Evolutionary conservation across 495 filamentous ascomycete genomes (phyloP), one percentile per base, ranked within the genome.

Genomic region (Oleoguttula mirabilis): DNA sequence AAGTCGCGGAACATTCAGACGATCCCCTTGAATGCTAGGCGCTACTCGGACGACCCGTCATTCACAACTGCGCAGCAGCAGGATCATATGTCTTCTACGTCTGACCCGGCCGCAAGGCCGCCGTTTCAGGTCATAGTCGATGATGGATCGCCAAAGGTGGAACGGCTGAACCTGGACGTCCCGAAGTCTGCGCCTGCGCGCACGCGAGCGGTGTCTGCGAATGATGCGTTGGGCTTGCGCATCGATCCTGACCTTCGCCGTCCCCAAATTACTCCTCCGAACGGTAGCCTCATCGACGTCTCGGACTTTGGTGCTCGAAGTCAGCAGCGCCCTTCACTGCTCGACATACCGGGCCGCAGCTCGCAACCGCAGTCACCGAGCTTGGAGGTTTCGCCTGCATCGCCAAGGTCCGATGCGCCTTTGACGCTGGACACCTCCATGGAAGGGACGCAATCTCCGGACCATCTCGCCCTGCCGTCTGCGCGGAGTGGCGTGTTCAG

Each of bases 1-100:
- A 84, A 77, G 51, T 79, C 79, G 22, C 73, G 80, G 51, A 88
- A 82, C 46, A 72, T 80, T 37, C 72, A 77, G 36, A 66, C 79
- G 25, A 65, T 73, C 15, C 75, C 76, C 10, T 76, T 93, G 24
- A 70, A 79, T 48, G 59, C 75, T 12, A 72, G 82, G 36, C 71
- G 80, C 40, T 83, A 83, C 57, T 85, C 83, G 2, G 78, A 86
- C 39, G 75, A 81, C 50, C 48, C 66, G 2, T 54, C 55, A n/a
- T 67, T 64, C 39, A 61, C 57, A 6, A 47, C 59, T 5, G 61
- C 60, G 14, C 66, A 67, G 38, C 60, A 70, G 36, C 63, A 66
- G 36, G 69, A 76, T 51, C 66, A 65, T 11, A 51, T 68, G 4
- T 74, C 69, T 1, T 61, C 68, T 35, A 31, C 60, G 45, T 72